Evolutionary conservation across 208 protist genomes (phyloP).

Genomic region (Trypanosoma scelopori): DNA sequence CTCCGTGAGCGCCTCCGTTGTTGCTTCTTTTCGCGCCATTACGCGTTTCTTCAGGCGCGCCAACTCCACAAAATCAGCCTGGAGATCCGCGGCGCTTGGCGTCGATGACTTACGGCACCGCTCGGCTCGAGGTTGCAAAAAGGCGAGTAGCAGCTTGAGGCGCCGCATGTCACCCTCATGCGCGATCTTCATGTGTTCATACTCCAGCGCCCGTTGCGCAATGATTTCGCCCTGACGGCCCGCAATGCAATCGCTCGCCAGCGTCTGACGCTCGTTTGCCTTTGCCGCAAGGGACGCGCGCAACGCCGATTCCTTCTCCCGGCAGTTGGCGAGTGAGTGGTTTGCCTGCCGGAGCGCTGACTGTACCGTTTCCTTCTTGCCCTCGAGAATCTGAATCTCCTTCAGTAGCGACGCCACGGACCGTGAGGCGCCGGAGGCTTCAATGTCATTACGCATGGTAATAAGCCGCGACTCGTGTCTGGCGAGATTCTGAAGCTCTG

Average conservation of each 20-base stretch:
- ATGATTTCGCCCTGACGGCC: neutral
- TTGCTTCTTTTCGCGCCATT: neutral
- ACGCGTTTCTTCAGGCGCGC: neutral
- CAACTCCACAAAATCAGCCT: neutral
- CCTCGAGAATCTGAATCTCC: slow-evolving; percentile 9
- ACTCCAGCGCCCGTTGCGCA: slow-evolving; percentile 12
- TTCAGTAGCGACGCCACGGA: neutral
- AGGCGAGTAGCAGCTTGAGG: neutral
- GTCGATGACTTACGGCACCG: neutral
- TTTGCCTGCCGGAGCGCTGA: slow-evolving; percentile 3
- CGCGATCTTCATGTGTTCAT: slow-evolving; percentile 5
- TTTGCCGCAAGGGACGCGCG: neutral
- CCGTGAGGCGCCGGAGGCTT: slow-evolving; percentile 8
- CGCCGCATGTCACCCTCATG: slow-evolving; percentile 16
- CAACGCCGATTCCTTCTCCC: slow-evolving; percentile 2
- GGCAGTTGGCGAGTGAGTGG: neutral
- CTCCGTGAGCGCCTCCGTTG: slow-evolving; percentile 13
- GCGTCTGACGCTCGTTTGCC: neutral
- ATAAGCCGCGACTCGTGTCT: neutral
- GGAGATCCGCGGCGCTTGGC: neutral
- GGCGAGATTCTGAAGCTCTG: neutral
- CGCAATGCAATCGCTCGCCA: neutral
- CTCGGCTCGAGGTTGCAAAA: slow-evolving; percentile 5
- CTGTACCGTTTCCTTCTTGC: slow-evolving; percentile 7
- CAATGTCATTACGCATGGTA: slow-evolving; percentile 9